Conservation (phyloP, 495 filamentous ascomycete genomes). For the Penicillium argentinense region DNA sequence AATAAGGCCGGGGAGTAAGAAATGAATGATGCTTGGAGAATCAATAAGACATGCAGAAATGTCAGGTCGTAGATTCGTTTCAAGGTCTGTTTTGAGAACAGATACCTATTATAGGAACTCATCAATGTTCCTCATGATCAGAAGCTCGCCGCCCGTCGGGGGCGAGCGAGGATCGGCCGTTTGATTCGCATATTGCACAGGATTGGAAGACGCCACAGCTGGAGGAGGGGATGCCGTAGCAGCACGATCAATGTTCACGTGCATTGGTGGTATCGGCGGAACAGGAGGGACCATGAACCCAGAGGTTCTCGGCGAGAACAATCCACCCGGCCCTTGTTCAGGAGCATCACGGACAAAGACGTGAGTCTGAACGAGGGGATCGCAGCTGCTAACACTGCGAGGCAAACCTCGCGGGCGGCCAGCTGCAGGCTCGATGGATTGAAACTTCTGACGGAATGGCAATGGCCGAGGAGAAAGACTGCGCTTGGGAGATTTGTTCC, state of each 20-base stretch:
- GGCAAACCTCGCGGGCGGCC: slow-evolving; percentile 19
- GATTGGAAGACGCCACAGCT: slow-evolving; percentile 6
- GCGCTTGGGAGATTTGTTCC: slow-evolving; percentile 36
- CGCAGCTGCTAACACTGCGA: slow-evolving; percentile 27
- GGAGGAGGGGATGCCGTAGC: slow-evolving; percentile 18
- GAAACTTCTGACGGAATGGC: slow-evolving; percentile 44
- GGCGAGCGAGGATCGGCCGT: slow-evolving; percentile 51
- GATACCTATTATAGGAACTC: slow-evolving; percentile 46
- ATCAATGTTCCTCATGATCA: slow-evolving; percentile 56
- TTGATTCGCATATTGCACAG: slow-evolving; percentile 29
- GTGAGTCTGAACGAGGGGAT: slow-evolving; percentile 34
- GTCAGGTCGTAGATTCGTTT: slow-evolving; percentile 39
- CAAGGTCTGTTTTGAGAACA: slow-evolving; percentile 13
- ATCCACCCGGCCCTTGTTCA: slow-evolving; percentile 25
- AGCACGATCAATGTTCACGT: slow-evolving; percentile 34
- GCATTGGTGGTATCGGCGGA: slow-evolving; percentile 28
- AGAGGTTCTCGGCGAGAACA: slow-evolving; percentile 52
- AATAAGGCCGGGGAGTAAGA: slow-evolving; percentile 10
- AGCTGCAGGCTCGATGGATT: slow-evolving; percentile 26
- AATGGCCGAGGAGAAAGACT: slow-evolving; percentile 43
- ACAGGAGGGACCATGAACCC: slow-evolving; percentile 45
- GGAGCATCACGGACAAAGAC: slow-evolving; percentile 40
- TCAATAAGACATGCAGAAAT: slow-evolving; percentile 25
- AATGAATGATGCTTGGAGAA: slow-evolving; percentile 18
- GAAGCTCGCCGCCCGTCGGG: slow-evolving; percentile 41